Evolutionary conservation across 2,329 filamentous ascomycete genomes (phyloP).

Genomic region (Monilinia aucupariae): DNA sequence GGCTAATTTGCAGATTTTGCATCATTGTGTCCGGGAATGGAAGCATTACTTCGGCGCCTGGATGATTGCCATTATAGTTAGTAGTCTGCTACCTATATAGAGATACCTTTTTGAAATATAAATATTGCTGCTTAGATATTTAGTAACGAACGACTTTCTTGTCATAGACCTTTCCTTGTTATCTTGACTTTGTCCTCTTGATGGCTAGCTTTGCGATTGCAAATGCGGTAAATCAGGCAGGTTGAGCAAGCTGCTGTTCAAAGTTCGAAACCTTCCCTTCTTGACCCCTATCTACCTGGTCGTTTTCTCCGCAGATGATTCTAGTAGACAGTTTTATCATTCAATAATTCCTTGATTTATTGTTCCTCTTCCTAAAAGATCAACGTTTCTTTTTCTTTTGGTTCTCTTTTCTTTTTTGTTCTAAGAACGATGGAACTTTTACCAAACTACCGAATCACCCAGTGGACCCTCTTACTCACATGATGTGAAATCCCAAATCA

Average conservation of each 20-base stretch:
- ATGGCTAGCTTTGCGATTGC: background rate
- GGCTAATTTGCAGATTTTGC: conserved; percentile 9
- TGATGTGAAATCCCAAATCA: too few species aligned
- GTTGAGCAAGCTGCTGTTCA: background rate
- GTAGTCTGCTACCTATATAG: background rate
- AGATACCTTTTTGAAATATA: conserved; percentile 10
- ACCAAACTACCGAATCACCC: too few species aligned
- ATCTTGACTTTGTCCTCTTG: background rate
- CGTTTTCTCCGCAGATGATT: too few species aligned
- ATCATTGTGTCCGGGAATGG: background rate
- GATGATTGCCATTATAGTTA: background rate
- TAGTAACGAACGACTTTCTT: background rate
- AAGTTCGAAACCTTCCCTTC: background rate
- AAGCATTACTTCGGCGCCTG: conserved; percentile 10
- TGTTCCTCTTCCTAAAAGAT: too few species aligned
- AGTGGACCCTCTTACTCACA: too few species aligned
- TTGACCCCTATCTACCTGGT: too few species aligned
- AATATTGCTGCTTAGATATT: background rate
- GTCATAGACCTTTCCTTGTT: background rate
- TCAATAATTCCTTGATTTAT: too few species aligned
- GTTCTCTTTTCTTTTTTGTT: too few species aligned
- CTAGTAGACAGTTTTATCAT: too few species aligned
- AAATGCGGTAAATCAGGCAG: background rate
- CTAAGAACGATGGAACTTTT: too few species aligned
- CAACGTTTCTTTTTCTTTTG: too few species aligned